Percentiles rank a stretch among this genome's conserved stretches.
Evolutionary conservation across 1,139 yeast genomes (phyloP).

Genomic region (Geotrichum aggregatum): DNA sequence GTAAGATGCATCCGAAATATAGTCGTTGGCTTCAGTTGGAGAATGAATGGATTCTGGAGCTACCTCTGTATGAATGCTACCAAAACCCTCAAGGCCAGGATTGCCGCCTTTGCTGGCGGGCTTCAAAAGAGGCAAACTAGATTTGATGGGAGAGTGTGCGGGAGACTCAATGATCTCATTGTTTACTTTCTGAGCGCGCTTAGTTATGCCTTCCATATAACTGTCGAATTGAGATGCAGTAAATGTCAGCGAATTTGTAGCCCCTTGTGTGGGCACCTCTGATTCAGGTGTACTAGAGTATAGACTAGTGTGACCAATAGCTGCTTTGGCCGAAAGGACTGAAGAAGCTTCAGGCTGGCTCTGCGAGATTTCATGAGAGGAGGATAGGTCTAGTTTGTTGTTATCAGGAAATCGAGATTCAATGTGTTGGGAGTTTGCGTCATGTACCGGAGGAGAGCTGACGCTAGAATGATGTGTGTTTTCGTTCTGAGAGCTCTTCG

Average conservation of each 20-base stretch:
- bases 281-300: neutral
- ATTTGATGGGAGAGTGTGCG: neutral
- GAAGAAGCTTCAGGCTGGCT: neutral
- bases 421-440: no score
- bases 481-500: no score
- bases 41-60: neutral
- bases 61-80: neutral
- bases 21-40: neutral
- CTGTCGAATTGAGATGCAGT: slow-evolving; percentile 7
- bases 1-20: neutral
- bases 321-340: neutral
- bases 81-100: neutral
- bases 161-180: neutral
- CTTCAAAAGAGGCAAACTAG: neutral
- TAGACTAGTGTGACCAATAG: neutral
- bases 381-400: neutral
- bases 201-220: slow-evolving; percentile 17
- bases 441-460: no score
- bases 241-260: neutral
- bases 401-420: neutral
- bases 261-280: neutral
- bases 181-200: slow-evolving; percentile 13
- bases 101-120: neutral
- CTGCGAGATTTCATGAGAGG: no score
- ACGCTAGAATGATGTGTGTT: no score